Percentiles rank a stretch among this genome's conserved stretches.
Evolutionary conservation across 2,329 filamentous ascomycete species (phyloP).

Genomic region (Corynespora cassiicola): DNA sequence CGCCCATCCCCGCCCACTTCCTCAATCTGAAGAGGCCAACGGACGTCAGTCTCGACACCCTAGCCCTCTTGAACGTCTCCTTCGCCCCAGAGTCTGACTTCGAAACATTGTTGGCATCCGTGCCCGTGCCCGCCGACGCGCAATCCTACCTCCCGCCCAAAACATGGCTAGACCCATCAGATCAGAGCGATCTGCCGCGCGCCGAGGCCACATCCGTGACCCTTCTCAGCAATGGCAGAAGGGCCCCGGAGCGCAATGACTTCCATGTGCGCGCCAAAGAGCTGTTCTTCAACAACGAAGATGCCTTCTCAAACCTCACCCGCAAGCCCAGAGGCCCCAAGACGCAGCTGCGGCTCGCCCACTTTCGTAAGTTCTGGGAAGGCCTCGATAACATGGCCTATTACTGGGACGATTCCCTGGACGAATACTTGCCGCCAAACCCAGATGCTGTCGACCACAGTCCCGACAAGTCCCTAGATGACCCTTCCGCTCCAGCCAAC

Average conservation of each 20-base stretch:
- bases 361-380: conserved; percentile 67
- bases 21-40: conserved; percentile 47
- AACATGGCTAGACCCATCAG: conserved; percentile 38
- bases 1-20: conserved; percentile 54
- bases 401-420: conserved; percentile 67
- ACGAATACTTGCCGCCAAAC: conserved; percentile 57
- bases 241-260: conserved; percentile 54
- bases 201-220: conserved; percentile 30
- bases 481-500: conserved; percentile 6
- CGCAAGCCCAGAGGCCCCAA: conserved; percentile 55
- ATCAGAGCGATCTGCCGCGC: conserved; percentile 35
- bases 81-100: conserved; percentile 44
- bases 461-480: too few relatives aligned
- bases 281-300: conserved; percentile 61
- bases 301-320: conserved; percentile 63
- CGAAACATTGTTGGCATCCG: conserved; percentile 46
- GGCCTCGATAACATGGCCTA: conserved; percentile 65
- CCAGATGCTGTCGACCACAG: conserved; percentile 13
- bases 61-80: conserved; percentile 52
- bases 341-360: conserved; percentile 58
- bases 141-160: conserved; percentile 47
- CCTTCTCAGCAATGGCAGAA: conserved; percentile 56
- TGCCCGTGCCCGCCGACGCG: conserved; percentile 39
- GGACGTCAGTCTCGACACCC: conserved; percentile 48
- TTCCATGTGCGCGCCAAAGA: conserved; percentile 59